Evolutionary conservation across 495 filamentous ascomycete species (phyloP).

Genomic region (Coniosporium apollinis): DNA sequence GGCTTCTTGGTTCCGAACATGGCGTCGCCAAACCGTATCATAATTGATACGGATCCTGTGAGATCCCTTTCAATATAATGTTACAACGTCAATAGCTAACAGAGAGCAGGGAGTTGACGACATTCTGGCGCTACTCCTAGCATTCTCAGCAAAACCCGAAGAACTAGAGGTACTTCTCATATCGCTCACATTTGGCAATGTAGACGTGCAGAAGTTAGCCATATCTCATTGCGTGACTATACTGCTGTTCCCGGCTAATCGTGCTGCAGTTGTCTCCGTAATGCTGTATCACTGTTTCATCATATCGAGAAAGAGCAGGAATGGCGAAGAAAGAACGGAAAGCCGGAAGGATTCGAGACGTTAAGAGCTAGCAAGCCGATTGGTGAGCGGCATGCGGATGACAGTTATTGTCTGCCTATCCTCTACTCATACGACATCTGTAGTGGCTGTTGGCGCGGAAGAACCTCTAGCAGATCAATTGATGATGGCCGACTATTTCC

Average conservation of each 20-base stretch:
- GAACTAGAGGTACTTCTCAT: slow-evolving; percentile 81
- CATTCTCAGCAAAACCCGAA: slow-evolving; percentile 63
- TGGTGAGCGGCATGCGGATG: too few species aligned
- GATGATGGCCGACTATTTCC: slow-evolving; percentile 80
- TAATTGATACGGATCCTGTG: slow-evolving; percentile 1
- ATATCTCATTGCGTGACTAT: too few species aligned
- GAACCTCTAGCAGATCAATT: slow-evolving; percentile 70
- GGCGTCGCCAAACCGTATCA: too few species aligned
- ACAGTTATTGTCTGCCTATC: too few species aligned
- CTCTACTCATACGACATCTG: not conserved
- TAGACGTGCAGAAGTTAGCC: slow-evolving; percentile 69
- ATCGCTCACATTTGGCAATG: slow-evolving; percentile 85
- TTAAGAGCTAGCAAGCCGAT: slow-evolving; percentile 56
- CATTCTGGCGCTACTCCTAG: slow-evolving; percentile 69
- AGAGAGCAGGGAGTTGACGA: slow-evolving; percentile 87
- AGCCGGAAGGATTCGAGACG: slow-evolving; percentile 47
- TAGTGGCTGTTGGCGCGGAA: slow-evolving; percentile 68
- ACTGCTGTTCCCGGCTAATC: not conserved
- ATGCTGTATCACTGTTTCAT: slow-evolving; percentile 83
- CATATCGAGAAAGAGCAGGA: slow-evolving; percentile 75
- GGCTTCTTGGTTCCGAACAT: too few species aligned
- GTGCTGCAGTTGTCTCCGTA: slow-evolving; percentile 55
- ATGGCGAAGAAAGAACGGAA: slow-evolving; percentile 58
- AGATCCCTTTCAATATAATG: not conserved
- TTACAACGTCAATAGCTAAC: too few species aligned